Base-by-base conservation (phyloP, 2,329 filamentous ascomycete genomes). In the Hypoxylon sp. region DNA sequence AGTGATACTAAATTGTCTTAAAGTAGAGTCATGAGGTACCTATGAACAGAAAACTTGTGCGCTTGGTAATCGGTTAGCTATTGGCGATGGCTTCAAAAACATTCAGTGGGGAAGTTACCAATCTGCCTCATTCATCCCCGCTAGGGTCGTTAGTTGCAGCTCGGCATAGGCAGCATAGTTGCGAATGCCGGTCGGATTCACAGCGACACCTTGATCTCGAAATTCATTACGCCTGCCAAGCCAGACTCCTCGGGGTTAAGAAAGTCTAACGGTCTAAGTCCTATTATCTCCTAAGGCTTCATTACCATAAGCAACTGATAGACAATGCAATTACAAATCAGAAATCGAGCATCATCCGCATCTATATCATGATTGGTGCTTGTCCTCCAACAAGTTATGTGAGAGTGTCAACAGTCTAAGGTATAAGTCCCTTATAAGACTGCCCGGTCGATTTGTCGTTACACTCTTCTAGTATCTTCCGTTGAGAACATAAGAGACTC, bases 181-280 rank as follows among this genome's bases (percentile, higher is more conserved):
- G 6, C 39, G 15, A 6, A 42, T 42, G 6, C n/a, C 39, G 39
- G 17, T 17, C 39, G 8, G 39, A 37, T 37, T 32, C 50, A 19
- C 19, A 31, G 19, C 21, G 21, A 50, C 8, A 21, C 11, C 6
- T n/a, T 27, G 3, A 15, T 5, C 3, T 57, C 5, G 24, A 32
- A 50, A 21, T 56, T 27, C 6, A 50, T 61, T 65, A 68, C 32
- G 65, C 21, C 32, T 32, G 65, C 65, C 65, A 68, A 65, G 65
- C 31, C 46, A 42, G 15, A 1, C 13, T 35, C 27, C 6, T 51
- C 54, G 54, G 64, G 21, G 44, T 65, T 65, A 60, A 56, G 13
- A 44, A 48, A 35, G 44, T 61, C 19, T 29, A 62, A 52, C 2
- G 37, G 32, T 21, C 44, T 65, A 60, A 65, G 32, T 8, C 35